A percentile compares a stretch with the other conserved stretches of the same genome.
Evolutionary conservation across 345 rosid genomes (phyloP).

Genomic region (Passiflora organensis): DNA sequence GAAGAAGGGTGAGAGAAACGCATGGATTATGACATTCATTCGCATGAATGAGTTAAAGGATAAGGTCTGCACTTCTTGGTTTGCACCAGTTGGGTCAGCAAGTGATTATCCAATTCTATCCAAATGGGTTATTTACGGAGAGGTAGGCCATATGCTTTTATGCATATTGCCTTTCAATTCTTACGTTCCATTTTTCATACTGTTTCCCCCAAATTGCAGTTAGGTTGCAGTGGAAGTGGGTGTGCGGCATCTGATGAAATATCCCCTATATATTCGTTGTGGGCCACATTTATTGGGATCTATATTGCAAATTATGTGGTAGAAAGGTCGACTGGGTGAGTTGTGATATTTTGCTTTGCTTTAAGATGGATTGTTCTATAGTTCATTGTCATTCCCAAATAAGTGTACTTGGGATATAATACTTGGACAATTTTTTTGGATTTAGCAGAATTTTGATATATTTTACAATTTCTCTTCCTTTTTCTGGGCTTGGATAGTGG

Average conservation of each 20-base stretch:
- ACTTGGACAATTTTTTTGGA: background rate
- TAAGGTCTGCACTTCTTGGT: conserved; percentile 96
- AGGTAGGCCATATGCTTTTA: conserved; percentile 43
- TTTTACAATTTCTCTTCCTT: no score
- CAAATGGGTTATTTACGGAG: conserved; percentile 97
- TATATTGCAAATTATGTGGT: conserved; percentile 98
- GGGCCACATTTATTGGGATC: conserved; percentile 99
- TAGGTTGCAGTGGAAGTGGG: conserved; percentile 54
- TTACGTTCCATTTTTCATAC: background rate
- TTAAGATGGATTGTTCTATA: background rate
- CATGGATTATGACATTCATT: conserved; percentile 67
- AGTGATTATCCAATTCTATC: conserved; percentile 96
- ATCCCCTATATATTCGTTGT: conserved; percentile 94
- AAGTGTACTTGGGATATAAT: background rate
- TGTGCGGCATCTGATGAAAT: conserved; percentile 87
- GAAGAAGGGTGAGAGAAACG: conserved; percentile 60
- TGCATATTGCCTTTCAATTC: conserved; percentile 13
- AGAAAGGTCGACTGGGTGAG: conserved; percentile 98
- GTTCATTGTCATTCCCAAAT: background rate
- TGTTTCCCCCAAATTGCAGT: conserved; percentile 27
- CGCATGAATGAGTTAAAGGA: conserved; percentile 86
- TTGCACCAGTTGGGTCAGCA: conserved; percentile 99
- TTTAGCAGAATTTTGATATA: background rate
- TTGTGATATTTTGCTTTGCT: conserved; percentile 16
- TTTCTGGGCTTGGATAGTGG: no score